These are phyloP conservation scores for Globisporangium perplexum DNA, from an alignment of 352 stramenopile genomes.

Conservation along the genomic window DNA sequence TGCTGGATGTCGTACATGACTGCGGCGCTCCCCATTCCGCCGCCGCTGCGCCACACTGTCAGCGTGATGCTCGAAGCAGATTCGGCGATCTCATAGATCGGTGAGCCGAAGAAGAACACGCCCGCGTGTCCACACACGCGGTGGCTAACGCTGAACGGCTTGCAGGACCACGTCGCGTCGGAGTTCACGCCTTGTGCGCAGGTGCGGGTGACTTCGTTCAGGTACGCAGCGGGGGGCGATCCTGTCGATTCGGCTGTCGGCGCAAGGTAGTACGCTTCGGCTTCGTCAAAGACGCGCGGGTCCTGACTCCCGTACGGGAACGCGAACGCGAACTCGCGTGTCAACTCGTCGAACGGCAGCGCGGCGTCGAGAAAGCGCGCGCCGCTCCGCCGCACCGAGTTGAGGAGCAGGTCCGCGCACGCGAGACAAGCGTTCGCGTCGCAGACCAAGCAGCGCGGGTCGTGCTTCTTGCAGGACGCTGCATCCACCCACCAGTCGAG, in stretches of 20 bases:
- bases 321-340: slow-evolving; percentile 84
- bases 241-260: not conserved
- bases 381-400: slow-evolving; percentile 89
- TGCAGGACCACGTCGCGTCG: slow-evolving; percentile 71
- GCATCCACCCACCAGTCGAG: not conserved
- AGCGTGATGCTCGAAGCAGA: slow-evolving; percentile 64
- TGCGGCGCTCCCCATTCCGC: slow-evolving; percentile 65
- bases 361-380: slow-evolving; percentile 50
- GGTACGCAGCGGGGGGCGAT: slow-evolving; percentile 3
- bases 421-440: slow-evolving; percentile 62
- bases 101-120: slow-evolving; percentile 84
- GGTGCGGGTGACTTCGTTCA: slow-evolving; percentile 54
- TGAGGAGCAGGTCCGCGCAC: slow-evolving; percentile 90
- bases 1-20: slow-evolving; percentile 86
- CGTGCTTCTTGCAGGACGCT: slow-evolving; percentile 82
- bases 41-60: slow-evolving; percentile 81
- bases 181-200: slow-evolving; percentile 51
- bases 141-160: slow-evolving; percentile 46
- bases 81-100: slow-evolving; percentile 83
- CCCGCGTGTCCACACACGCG: slow-evolving; percentile 88
- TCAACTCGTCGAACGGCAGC: slow-evolving; percentile 86
- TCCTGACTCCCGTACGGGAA: slow-evolving; percentile 91
- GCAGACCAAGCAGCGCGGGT: slow-evolving; percentile 91
- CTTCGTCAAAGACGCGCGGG: slow-evolving; percentile 89
- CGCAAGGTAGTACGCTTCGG: slow-evolving; percentile 71